Conservation (phyloP, 2,329 filamentous ascomycete species). For the Septoria linicola region DNA sequence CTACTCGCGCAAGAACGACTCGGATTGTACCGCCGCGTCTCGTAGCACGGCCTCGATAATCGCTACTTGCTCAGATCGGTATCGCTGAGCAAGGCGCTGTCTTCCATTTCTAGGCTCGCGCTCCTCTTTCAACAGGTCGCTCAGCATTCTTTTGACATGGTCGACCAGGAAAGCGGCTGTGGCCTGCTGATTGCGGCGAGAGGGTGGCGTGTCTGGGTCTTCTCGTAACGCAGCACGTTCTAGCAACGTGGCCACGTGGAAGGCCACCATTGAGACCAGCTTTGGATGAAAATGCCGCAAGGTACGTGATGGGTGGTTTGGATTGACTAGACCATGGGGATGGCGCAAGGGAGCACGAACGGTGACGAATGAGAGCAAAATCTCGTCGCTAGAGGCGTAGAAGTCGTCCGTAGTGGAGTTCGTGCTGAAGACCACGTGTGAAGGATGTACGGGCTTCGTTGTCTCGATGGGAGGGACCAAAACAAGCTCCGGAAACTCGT, state of each 20-base stretch:
- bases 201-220: neutral
- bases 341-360: conserved; percentile 9
- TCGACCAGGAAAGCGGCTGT: too few species aligned
- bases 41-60: too few species aligned
- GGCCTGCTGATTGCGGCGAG: conserved; percentile 2
- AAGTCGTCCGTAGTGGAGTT: neutral
- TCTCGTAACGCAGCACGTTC: conserved; percentile 2
- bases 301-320: neutral
- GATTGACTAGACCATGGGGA: conserved; percentile 5
- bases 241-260: conserved; percentile 3
- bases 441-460: conserved; percentile 4
- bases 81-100: too few species aligned
- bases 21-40: too few species aligned
- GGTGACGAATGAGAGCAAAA: neutral
- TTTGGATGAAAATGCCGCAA: conserved; percentile 10
- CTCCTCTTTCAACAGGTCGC: too few species aligned
- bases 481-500: conserved; percentile 5
- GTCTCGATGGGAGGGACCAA: neutral
- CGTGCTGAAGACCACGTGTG: conserved; percentile 7
- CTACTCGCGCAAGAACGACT: too few species aligned
- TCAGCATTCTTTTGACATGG: too few species aligned
- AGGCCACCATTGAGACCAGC: conserved; percentile 10
- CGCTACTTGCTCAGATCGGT: too few species aligned
- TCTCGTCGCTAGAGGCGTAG: conserved; percentile 7
- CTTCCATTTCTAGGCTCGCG: too few species aligned